Evolutionary conservation across 305 asterid genomes (phyloP), one percentile per base, ranked within the genome.

Genomic region (Solanum hybrid): DNA sequence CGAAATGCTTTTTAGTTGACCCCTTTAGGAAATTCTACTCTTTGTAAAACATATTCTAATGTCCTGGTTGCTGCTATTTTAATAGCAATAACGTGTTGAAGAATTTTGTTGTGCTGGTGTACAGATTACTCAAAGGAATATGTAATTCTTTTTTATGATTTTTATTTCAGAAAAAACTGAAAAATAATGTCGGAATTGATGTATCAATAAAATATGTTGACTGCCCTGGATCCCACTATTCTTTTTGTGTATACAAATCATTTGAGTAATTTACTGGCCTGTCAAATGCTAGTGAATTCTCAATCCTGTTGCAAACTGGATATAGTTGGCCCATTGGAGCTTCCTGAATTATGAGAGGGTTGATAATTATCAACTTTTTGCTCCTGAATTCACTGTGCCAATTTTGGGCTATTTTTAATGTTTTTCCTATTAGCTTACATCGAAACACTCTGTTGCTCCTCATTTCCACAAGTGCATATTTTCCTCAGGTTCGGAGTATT

Each of bases 21-120:
- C 61, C 39, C 86, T 90, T 88, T 71, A 39, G 24, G 5, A 85
- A 87, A 29, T 75, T 33, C 82, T 90, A 92, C 92, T 90, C 91
- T 92, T 75, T 87, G 80, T 61, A 83, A 18, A 42, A 84, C 26
- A 81, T 67, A 84, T 92, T 90, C 90, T 37, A 33, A 67, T 79
- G 36, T 29, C 18, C 37, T 36, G 40, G 12, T 67, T 85, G 74
- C 74, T 28, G 33, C 51, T 67, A 28, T 37, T 76, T 16, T 89
- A 82, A 89, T 82, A 29, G 26, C 6, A 81, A 3, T 13, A 35
- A 51, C n/a, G 40, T 36, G 6, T 36, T n/a, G 57, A 75, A 11
- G 14, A 75, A 74, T 74, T 71, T 39, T 24, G 46, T 81, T 89
- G 42, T 64, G 89, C 37, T 88, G 84, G 87, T 94, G 39, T 31